Percentiles rank a stretch among this genome's conserved stretches.
phyloP scores from a whole-genome alignment of 176 grass and related monocot species.

The Elaeis guineensis region DNA sequence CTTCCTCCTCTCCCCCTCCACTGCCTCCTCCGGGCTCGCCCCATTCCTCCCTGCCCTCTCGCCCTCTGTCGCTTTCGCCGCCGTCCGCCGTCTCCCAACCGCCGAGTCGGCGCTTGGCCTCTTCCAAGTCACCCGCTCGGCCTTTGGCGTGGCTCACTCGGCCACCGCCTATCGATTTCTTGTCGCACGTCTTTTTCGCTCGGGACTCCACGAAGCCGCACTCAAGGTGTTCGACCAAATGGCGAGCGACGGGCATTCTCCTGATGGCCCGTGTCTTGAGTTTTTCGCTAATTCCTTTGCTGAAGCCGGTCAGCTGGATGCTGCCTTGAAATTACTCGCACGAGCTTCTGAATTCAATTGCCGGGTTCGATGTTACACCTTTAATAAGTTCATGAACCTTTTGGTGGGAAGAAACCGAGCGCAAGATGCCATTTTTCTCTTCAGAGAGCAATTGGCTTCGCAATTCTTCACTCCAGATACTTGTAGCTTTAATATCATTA shows the following conservation, averaged over 20 bases:
- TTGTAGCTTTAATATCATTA: slow-evolving; percentile 76
- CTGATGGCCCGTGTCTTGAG: slow-evolving; percentile 44
- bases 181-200: slow-evolving; percentile 28
- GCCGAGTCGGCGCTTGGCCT: slow-evolving; percentile 13
- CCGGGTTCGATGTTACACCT: slow-evolving; percentile 34
- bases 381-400: slow-evolving; percentile 62
- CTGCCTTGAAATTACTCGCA: slow-evolving; percentile 21
- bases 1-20: slow-evolving; percentile 7
- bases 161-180: slow-evolving; percentile 36
- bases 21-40: slow-evolving; percentile 11
- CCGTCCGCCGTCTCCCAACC: slow-evolving; percentile 23
- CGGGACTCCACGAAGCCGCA: slow-evolving; percentile 39
- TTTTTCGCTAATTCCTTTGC: slow-evolving; percentile 47
- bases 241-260: slow-evolving; percentile 24
- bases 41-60: slow-evolving; percentile 6
- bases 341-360: slow-evolving; percentile 34
- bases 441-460: slow-evolving; percentile 40
- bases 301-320: slow-evolving; percentile 31
- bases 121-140: slow-evolving; percentile 16
- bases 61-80: slow-evolving; percentile 12
- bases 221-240: slow-evolving; percentile 86
- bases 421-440: slow-evolving; percentile 37
- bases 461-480: slow-evolving; percentile 35
- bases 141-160: slow-evolving; percentile 27
- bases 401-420: slow-evolving; percentile 28